Percentiles rank a stretch among this genome's conserved stretches.
Conservation (phyloP, 192 early-diverging fungal species). For the Coemansia reversa region DNA sequence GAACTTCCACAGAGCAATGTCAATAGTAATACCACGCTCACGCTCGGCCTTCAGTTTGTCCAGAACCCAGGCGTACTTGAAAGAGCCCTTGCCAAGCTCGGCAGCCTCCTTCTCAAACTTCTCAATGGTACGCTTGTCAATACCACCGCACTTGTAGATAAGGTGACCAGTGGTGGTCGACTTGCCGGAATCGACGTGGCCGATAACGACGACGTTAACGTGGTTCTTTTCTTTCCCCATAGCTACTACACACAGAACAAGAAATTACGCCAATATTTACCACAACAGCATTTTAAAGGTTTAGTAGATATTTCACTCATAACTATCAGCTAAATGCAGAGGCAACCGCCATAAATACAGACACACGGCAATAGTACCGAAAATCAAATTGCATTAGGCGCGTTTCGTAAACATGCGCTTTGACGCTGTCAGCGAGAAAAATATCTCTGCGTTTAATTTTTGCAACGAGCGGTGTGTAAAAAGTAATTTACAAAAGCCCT, state of each 20-base stretch:
- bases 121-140: conserved; percentile 99
- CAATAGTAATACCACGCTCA: conserved; percentile 99
- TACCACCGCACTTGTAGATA: conserved; percentile 99
- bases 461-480: not conserved
- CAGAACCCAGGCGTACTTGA: conserved; percentile 99
- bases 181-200: conserved; percentile 99
- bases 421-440: too few relatives aligned
- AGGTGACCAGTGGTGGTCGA: conserved; percentile 99
- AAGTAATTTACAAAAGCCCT: not conserved
- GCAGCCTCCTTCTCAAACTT: conserved; percentile 99
- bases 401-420: too few relatives aligned
- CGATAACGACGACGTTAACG: conserved; percentile 94
- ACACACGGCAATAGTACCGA: too few relatives aligned
- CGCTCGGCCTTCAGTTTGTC: conserved; percentile 99
- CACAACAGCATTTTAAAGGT: not conserved
- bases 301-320: too few relatives aligned
- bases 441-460: not conserved
- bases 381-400: too few relatives aligned
- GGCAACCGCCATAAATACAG: not conserved
- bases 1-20: conserved; percentile 96
- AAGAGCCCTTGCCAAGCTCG: conserved; percentile 99
- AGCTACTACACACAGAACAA: conserved; percentile 22
- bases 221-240: conserved; percentile 91
- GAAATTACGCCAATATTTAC: not conserved
- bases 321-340: too few relatives aligned